Evolutionary conservation across 306 rosid species (phyloP).

Genomic region (Cyamopsis tetragonoloba): DNA sequence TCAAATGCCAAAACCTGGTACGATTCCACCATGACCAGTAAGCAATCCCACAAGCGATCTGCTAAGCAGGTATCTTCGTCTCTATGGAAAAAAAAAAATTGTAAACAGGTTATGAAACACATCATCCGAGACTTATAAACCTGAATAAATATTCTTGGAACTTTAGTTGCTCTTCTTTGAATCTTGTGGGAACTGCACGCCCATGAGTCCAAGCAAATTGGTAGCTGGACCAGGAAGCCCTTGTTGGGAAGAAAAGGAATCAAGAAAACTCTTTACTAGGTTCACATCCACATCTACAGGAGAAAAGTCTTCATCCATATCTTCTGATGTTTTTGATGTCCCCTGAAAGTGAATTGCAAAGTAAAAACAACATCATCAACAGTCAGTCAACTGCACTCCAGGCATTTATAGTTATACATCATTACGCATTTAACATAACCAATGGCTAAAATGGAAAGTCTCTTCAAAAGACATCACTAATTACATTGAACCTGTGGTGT

Average conservation of each 20-base stretch:
- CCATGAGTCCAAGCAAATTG: slow-evolving; percentile 91
- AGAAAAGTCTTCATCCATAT: slow-evolving; percentile 77
- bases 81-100: not conserved
- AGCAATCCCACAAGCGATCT: not conserved
- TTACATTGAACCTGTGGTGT: not conserved
- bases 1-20: not conserved
- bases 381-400: slow-evolving; percentile 13
- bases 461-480: not conserved
- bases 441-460: not conserved
- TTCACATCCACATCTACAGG: slow-evolving; percentile 93
- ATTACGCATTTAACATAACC: not conserved
- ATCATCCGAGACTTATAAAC: not conserved
- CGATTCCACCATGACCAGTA: not conserved
- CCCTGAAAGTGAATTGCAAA: slow-evolving; percentile 48
- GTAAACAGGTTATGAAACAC: not conserved
- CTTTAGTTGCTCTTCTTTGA: slow-evolving; percentile 55
- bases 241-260: slow-evolving; percentile 91
- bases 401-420: too few species aligned
- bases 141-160: not conserved
- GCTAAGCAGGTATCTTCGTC: slow-evolving; percentile 3
- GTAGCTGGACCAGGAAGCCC: slow-evolving; percentile 99
- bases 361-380: not conserved
- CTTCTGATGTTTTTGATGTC: slow-evolving; percentile 46
- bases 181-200: slow-evolving; percentile 74
- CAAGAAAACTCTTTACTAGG: slow-evolving; percentile 85